Percentiles rank a stretch among this genome's conserved stretches.
These are phyloP conservation scores for Akanthomyces uredinophilus DNA, from an alignment of 2,329 filamentous ascomycete genomes.

Conservation along the genomic window DNA sequence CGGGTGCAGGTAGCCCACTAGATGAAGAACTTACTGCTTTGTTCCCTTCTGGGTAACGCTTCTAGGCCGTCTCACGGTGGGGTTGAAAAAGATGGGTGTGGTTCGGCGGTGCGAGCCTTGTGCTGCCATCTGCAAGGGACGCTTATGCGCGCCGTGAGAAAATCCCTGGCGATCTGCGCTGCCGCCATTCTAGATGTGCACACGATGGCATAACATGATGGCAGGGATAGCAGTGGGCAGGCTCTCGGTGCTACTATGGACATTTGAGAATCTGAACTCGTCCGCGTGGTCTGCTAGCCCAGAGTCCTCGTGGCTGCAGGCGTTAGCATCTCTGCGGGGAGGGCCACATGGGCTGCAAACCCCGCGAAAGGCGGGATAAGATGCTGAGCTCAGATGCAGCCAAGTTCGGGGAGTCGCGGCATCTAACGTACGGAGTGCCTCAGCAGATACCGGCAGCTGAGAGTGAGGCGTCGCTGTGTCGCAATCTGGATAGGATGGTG, in stretches of 20 bases:
- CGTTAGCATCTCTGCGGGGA: not conserved
- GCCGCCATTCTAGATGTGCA: not conserved
- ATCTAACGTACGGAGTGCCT: not conserved
- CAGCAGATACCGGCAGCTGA: not conserved
- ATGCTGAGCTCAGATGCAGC: not conserved
- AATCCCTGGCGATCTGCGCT: not conserved
- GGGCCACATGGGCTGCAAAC: not conserved
- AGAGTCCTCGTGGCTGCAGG: not conserved
- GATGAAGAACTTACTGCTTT: not conserved
- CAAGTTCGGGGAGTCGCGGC: not conserved
- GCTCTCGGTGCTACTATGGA: constrained; percentile 1
- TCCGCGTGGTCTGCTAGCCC: not conserved
- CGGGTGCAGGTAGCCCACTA: not conserved
- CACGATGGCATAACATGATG: too few species aligned
- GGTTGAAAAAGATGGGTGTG: not conserved
- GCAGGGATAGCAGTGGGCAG: not conserved
- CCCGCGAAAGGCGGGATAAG: not conserved
- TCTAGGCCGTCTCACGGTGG: not conserved
- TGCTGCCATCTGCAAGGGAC: not conserved
- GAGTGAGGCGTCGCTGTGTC: not conserved
- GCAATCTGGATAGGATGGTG: not conserved
- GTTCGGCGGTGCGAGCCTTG: not conserved
- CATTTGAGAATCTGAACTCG: not conserved
- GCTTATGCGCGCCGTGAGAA: not conserved
- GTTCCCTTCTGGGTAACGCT: not conserved